Conservation (phyloP, 441 rosid species). For the Syzygium syzygioides region DNA sequence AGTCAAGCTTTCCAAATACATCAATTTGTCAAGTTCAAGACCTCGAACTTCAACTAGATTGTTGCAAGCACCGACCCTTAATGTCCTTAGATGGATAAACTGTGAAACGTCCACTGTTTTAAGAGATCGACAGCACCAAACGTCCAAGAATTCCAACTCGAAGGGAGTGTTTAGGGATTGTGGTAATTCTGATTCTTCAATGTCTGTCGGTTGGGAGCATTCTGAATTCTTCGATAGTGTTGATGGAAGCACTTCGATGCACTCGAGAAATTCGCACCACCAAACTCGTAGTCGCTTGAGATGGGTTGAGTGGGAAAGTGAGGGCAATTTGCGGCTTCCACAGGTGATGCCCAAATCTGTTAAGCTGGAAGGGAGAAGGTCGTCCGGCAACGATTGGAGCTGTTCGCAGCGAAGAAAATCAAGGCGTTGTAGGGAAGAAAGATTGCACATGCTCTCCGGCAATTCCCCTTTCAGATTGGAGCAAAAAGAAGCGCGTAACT, state of each 20-base stretch:
- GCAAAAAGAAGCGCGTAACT: rapidly evolving
- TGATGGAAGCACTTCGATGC: no score
- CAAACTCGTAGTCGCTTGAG: not conserved
- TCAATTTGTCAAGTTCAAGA: not conserved
- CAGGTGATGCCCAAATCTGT: not conserved
- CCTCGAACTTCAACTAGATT: not conserved
- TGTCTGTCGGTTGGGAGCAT: no score
- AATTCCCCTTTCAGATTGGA: rapidly evolving
- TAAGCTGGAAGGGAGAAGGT: not conserved
- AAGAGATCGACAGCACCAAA: rapidly evolving
- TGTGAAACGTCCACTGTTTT: not conserved
- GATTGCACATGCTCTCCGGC: not conserved
- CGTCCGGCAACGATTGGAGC: not conserved
- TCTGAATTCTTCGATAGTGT: no score
- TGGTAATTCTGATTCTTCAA: no score
- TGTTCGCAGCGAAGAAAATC: rapidly evolving
- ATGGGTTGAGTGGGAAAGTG: not conserved
- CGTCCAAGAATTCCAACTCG: not conserved
- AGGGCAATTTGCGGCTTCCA: not conserved
- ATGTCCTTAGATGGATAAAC: not conserved
- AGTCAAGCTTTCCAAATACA: not conserved
- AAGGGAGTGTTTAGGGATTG: no score
- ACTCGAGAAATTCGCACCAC: no score
- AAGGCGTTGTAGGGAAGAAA: not conserved
- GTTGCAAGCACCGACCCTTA: rapidly evolving